These are phyloP conservation scores for Crithidia thermophila DNA, from an alignment of 208 protist species.

Conservation along the genomic window DNA sequence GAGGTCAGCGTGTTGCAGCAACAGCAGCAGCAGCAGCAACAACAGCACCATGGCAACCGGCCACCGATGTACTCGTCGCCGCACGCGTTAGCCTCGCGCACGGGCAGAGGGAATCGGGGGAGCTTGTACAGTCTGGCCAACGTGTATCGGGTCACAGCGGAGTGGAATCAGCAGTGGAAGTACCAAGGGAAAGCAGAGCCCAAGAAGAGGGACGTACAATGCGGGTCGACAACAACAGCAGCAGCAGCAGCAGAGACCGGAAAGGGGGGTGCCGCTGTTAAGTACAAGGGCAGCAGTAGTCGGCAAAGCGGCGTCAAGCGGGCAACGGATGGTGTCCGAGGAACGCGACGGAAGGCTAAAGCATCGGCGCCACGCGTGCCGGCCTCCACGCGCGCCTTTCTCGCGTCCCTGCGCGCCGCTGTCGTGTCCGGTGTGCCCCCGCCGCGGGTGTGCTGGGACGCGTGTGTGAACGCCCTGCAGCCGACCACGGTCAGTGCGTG, in stretches of 20 bases:
- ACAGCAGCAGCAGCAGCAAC: slow-evolving; percentile 17
- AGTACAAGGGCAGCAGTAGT: neutral
- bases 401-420: neutral
- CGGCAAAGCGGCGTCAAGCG: too few relatives aligned
- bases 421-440: neutral
- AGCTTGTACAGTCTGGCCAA: neutral
- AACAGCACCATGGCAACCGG: neutral
- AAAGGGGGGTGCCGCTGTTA: neutral
- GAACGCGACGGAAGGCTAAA: too few relatives aligned
- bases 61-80: neutral
- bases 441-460: slow-evolving; percentile 32
- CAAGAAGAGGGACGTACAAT: too few relatives aligned
- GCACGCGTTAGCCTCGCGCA: neutral
- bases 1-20: slow-evolving; percentile 38
- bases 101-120: neutral
- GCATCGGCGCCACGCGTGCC: too few relatives aligned
- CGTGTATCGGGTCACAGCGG: slow-evolving; percentile 5
- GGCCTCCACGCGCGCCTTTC: slow-evolving; percentile 1
- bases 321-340: too few relatives aligned
- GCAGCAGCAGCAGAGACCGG: neutral
- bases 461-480: slow-evolving; percentile 25
- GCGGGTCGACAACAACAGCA: too few relatives aligned
- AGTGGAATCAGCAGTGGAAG: slow-evolving; percentile 21
- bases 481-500: slow-evolving; percentile 22
- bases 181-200: slow-evolving; percentile 6